Evolutionary conservation across 306 rosid species (phyloP).

Genomic region (Malus sieversii): DNA sequence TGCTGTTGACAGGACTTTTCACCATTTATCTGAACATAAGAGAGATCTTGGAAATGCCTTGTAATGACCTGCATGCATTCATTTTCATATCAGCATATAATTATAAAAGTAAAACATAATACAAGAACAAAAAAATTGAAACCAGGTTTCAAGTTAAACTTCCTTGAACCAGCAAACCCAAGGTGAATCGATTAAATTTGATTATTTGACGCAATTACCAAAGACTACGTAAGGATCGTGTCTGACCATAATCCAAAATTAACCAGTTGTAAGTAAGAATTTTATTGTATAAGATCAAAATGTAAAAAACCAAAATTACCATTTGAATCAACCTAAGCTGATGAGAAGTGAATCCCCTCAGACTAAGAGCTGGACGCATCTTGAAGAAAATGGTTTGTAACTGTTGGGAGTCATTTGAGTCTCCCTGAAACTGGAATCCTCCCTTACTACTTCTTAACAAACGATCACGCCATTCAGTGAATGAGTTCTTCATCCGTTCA

Average conservation of each 20-base stretch:
- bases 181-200: neutral
- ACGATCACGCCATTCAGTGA: constrained; percentile 74
- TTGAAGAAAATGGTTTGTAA: constrained; percentile 63
- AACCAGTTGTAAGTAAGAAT: neutral
- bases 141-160: neutral
- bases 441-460: constrained; percentile 39
- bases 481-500: constrained; percentile 66
- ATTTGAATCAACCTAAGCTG: constrained; percentile 71
- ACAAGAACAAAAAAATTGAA: neutral
- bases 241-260: neutral
- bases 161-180: neutral
- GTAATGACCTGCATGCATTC: constrained; percentile 61
- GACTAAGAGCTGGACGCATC: constrained; percentile 71
- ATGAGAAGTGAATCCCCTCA: constrained; percentile 72
- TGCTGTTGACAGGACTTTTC: constrained; percentile 44
- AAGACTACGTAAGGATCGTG: neutral
- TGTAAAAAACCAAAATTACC: constrained; percentile 35
- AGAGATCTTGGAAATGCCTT: constrained; percentile 66
- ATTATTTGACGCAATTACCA: neutral
- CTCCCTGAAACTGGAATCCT: constrained; percentile 38
- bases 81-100: neutral
- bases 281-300: constrained; percentile 9
- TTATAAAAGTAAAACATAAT: neutral
- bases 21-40: constrained; percentile 37
- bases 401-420: constrained; percentile 42